Evolutionary conservation across 176 grass and related monocot genomes (phyloP).

Genomic region (Microstegium vimineum): DNA sequence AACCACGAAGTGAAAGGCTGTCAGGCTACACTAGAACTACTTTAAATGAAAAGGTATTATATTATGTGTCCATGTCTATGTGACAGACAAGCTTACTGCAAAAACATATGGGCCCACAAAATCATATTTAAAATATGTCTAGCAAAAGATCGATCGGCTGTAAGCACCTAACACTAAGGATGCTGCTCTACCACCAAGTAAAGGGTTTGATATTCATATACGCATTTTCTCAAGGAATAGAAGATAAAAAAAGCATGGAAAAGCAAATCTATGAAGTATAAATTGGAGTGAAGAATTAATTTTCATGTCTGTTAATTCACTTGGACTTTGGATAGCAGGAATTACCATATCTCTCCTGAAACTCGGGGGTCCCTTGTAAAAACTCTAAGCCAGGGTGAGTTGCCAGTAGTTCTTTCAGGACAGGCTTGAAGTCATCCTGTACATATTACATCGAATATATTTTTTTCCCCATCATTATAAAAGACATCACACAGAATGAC

Average conservation of each 20-base stretch:
- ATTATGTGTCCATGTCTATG: neutral
- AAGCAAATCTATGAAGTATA: neutral
- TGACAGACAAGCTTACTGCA: neutral
- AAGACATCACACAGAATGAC: neutral
- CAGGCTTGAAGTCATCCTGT: slow-evolving; percentile 96
- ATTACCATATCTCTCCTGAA: slow-evolving; percentile 99
- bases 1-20: neutral
- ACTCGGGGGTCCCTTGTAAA: slow-evolving; percentile 97
- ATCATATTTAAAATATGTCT: neutral
- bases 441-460: slow-evolving; percentile 25
- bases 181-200: neutral
- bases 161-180: slow-evolving; percentile 16
- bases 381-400: slow-evolving; percentile 98
- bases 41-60: neutral
- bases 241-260: neutral
- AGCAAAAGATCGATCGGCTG: neutral
- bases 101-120: neutral
- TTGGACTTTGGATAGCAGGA: neutral
- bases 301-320: neutral
- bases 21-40: neutral
- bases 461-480: neutral
- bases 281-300: neutral
- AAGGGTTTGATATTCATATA: slow-evolving; percentile 2
- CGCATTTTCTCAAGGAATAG: neutral
- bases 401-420: slow-evolving; percentile 86